phyloP scores from a whole-genome alignment of 176 grass and related monocot genomes.

The Ensete glaucum region DNA sequence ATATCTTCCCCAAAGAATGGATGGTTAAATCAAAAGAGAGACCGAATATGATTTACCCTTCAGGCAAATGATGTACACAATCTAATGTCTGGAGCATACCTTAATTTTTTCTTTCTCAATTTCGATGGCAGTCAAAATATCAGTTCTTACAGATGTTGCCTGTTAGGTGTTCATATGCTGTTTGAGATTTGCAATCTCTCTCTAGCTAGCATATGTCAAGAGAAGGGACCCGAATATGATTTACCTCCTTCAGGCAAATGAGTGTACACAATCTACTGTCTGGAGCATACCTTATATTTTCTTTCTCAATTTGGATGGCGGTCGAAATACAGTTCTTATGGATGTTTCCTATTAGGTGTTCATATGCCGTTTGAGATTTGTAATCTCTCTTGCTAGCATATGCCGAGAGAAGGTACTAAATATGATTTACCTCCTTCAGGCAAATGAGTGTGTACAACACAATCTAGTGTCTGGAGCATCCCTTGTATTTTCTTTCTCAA shows the following conservation, averaged over 20 bases:
- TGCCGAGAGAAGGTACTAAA: too few species aligned
- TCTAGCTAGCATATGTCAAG: too few species aligned
- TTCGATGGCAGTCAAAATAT: too few species aligned
- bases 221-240: background rate
- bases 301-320: too few species aligned
- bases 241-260: background rate
- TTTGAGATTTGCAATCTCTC: too few species aligned
- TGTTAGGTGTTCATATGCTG: too few species aligned
- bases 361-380: too few species aligned
- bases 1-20: constrained; percentile 45
- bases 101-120: background rate
- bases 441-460: background rate
- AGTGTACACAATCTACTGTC: background rate
- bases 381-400: too few species aligned
- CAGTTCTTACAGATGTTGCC: too few species aligned
- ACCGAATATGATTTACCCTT: constrained; percentile 21
- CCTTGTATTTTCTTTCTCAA: background rate
- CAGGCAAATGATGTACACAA: constrained; percentile 21
- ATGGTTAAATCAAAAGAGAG: constrained; percentile 43
- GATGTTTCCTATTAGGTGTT: too few species aligned
- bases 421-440: background rate
- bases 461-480: background rate
- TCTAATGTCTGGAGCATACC: background rate
- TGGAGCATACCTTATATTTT: too few species aligned
- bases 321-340: too few species aligned